Evolutionary conservation across 2,329 filamentous ascomycete genomes (phyloP).

Genomic region (Pyrenophora seminiperda): DNA sequence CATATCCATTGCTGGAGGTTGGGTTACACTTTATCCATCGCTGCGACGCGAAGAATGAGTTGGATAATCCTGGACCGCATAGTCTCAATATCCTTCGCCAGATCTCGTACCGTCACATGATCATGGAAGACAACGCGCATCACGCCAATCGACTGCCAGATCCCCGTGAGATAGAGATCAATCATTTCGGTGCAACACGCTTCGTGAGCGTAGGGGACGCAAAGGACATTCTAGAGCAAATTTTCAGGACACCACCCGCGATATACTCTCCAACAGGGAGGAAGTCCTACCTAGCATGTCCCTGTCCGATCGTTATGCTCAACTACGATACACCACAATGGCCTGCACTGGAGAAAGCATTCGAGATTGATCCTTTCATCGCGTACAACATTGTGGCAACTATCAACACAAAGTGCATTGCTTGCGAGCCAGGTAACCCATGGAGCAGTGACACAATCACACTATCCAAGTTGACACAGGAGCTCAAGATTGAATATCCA

Average conservation of each 20-base stretch:
- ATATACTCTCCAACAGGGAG: background rate
- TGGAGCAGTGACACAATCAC: background rate
- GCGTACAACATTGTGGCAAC: background rate
- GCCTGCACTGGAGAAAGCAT: background rate
- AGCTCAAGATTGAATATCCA: constrained; percentile 1
- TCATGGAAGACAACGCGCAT: background rate
- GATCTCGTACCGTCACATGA: background rate
- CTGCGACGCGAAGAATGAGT: too few relatives aligned
- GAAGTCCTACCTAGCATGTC: background rate
- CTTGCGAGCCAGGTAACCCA: background rate
- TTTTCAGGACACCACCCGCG: background rate
- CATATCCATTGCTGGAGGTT: background rate
- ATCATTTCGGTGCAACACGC: background rate
- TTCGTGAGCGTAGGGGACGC: background rate
- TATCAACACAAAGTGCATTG: background rate
- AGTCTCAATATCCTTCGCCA: background rate
- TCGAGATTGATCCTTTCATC: background rate
- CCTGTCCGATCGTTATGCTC: constrained; percentile 1
- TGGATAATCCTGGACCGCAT: background rate
- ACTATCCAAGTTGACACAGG: background rate
- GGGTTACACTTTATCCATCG: background rate
- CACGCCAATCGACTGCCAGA: background rate
- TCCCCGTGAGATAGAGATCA: background rate
- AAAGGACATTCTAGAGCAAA: background rate
- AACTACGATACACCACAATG: background rate